Base-by-base conservation (phyloP, 495 filamentous ascomycete genomes). In the Bathelium albidoporum region DNA sequence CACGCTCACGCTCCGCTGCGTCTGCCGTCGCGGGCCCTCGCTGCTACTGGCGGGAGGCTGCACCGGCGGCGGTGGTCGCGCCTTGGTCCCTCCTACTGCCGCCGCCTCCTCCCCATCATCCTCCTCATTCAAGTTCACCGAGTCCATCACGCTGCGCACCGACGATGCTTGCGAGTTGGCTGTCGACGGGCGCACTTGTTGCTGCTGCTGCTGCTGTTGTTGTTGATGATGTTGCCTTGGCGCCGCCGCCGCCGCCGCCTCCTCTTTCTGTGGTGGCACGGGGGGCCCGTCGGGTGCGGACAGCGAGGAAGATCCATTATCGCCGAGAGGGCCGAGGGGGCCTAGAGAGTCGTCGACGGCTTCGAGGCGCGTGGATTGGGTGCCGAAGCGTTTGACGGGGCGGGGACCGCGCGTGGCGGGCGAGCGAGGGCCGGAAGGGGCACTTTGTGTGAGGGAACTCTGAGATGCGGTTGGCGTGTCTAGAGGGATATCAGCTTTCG, bases 261-360 rank as follows among this genome's bases (percentile, higher is more conserved):
- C 73, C 77, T 97, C 92, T 77, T 98, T 97, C 70, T 87, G 84
- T 9, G 94, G 94, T 26, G 93, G 94, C 58, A 80, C 83, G 18
- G 94, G 94, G n/a, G 92, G 91, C 60, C 86, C 78, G 62, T 92
- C 89, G 43, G 73, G 66, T 69, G 74, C 61, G 26, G 49, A 55
- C 2, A 11, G 26, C 61, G 75, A 62, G 63, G 71, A 67, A 45
- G 81, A n/a, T n/a, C n/a, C 76, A 49, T 81, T 85, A 62, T 86
- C 82, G 26, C 87, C 87, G 1, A 91, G 77, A 60, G 94, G 90
- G 41, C 94, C 95, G 32, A 98, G 81, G n/a, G 94, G 94, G 32
- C 94, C 95, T 59, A 95, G 80, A 49, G 90, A 87, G 72, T 96
- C 89, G 69, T 93, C 90, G 64, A 95, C 86, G 34, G 90, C 90